Evolutionary conservation across 1,284 basidiomycete genomes (phyloP).

Genomic region (Ganoderma lucidum): DNA sequence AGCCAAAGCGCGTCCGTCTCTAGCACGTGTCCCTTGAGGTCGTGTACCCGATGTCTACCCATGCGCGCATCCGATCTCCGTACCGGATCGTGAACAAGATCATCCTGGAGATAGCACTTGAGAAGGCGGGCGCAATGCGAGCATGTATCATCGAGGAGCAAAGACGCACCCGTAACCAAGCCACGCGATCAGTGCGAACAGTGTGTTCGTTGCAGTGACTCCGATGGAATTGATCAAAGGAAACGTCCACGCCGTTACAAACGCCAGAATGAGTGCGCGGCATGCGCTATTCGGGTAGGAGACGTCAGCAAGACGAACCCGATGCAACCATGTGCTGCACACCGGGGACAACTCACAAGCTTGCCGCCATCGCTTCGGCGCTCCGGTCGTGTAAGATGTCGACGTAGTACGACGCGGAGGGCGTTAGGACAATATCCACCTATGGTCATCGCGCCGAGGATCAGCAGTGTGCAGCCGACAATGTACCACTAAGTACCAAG

Average conservation of each 20-base stretch:
- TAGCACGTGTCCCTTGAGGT: neutral
- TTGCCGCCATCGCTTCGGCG: constrained; percentile 60
- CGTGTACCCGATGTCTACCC: constrained; percentile 2
- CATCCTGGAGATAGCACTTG: neutral
- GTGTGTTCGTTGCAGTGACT: neutral
- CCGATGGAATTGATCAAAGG: neutral
- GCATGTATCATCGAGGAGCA: neutral
- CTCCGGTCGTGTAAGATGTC: constrained; percentile 61
- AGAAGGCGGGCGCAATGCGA: neutral
- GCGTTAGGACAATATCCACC: constrained; percentile 58
- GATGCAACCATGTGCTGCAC: too few species aligned
- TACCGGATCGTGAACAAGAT: neutral
- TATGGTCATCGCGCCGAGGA: constrained; percentile 18
- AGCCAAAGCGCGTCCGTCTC: neutral
- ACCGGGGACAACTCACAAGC: constrained; percentile 34
- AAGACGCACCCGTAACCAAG: neutral
- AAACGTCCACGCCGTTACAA: neutral
- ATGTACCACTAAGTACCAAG: neutral
- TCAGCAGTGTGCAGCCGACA: neutral
- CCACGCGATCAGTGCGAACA: neutral
- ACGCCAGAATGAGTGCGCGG: neutral
- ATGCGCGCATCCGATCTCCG: neutral
- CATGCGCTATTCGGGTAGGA: neutral
- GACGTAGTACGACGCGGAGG: constrained; percentile 62
- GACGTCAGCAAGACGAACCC: too few species aligned